A percentile compares a stretch with the other conserved stretches of the same genome.
Conservation (phyloP, 1,139 yeast genomes). For the Tardiomyces depauwii region DNA sequence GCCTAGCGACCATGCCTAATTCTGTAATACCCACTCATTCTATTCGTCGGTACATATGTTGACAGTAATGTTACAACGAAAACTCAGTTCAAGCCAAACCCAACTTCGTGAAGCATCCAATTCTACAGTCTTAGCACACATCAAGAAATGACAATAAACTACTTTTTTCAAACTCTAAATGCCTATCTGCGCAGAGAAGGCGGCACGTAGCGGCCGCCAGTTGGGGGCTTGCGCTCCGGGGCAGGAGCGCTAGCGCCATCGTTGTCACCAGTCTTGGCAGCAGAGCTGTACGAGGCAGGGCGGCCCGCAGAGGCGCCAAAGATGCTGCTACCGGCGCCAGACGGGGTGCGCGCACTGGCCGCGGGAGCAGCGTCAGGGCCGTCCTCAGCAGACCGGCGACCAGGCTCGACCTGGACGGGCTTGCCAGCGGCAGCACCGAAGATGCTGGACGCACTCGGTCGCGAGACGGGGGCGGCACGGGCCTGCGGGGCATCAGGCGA, state of each 20-base stretch:
- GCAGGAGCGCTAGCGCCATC: neutral
- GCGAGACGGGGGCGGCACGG: neutral
- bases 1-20: no score
- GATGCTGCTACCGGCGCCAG: neutral
- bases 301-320: constrained; percentile 2
- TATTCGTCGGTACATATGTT: no score
- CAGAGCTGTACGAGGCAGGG: constrained; percentile 1
- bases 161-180: no score
- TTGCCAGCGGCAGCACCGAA: constrained; percentile 5
- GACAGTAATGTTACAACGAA: no score
- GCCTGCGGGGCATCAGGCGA: neutral
- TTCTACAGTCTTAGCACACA: no score
- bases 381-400: neutral
- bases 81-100: no score
- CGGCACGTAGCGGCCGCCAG: neutral
- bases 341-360: constrained; percentile 1
- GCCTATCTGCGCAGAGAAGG: neutral
- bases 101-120: no score
- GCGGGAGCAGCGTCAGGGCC: neutral
- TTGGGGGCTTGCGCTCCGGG: neutral
- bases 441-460: constrained; percentile 1
- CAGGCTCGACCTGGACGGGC: neutral
- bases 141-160: no score
- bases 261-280: neutral
- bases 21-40: no score